Evolutionary conservation across 805 yeast species (phyloP), one percentile per base, ranked within the genome.

Genomic region (Myxozyma lipomycoides): DNA sequence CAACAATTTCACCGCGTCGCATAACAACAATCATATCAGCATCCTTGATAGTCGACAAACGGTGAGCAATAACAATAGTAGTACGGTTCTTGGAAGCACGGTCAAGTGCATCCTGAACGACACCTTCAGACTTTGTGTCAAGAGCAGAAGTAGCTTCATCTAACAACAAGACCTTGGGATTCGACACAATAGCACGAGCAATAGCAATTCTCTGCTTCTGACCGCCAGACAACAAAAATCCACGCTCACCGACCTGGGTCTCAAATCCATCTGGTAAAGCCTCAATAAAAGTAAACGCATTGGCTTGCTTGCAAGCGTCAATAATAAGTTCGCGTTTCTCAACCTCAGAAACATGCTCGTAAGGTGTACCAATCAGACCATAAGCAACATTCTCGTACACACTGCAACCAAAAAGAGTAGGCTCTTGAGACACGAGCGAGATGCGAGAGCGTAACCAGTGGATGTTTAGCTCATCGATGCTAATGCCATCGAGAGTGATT

Each of bases 361-460:
- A 54, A 18, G 18, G 47, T 6, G 63, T 51, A 10, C 66, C 67
- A 51, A 70, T 51, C 43, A 87, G 70, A 23, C 95, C 96, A 68
- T 84, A 86, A 51, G 86, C 74, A 38, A 88, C 79, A 61, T 88
- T 88, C 62, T 87, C 95, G 64, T 79, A 68, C 43, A 91, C 88
- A 1, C 93, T 75, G 49, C 86, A 95, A 62, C 89, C 86, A 72
- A 91, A 91, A 38, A 91, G 71, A 3, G 96, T 96, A 0, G 97
- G 95, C 59, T 91, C 98, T 68, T 91, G 98, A 3, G 97, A 96
- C 2, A 91, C 98, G 24, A 89, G 87, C 43, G 97, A 96, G 49
- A 91, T 78, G 40, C 78, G 74, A 52, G 70, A 76, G 61, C 98
- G 78, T 45, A 91, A 74, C 52, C 90, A 81, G 54, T 82, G 86